Evolutionary conservation across 192 early-diverging fungal species (phyloP).

Genomic region (Umbelopsis vinacea): DNA sequence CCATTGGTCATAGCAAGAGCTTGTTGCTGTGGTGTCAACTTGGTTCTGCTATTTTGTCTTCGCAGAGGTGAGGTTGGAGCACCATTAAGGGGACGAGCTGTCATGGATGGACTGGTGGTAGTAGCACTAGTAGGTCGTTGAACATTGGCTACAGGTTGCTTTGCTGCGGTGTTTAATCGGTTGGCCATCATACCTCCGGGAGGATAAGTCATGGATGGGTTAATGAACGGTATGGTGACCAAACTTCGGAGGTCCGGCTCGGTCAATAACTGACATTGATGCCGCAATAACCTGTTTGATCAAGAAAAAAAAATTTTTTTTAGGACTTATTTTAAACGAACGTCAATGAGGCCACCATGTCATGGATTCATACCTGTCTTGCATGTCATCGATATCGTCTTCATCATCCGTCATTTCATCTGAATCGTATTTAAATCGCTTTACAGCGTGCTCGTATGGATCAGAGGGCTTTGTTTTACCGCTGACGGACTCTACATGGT

Average conservation of each 20-base stretch:
- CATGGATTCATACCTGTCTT: conserved; percentile 32
- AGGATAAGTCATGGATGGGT: conserved; percentile 25
- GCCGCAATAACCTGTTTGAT: conserved; percentile 27
- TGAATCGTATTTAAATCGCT: conserved; percentile 35
- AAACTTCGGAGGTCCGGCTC: conserved; percentile 37
- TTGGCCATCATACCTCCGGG: conserved; percentile 25
- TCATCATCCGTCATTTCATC: conserved; percentile 34
- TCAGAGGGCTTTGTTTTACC: conserved; percentile 24
- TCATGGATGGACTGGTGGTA: conserved; percentile 19
- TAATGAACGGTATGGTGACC: conserved; percentile 34
- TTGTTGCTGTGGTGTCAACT: conserved; percentile 37
- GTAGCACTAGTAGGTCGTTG: background rate
- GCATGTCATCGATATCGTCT: conserved; percentile 29
- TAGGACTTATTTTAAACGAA: background rate
- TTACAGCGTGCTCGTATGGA: background rate
- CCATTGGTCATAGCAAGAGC: conserved; percentile 38
- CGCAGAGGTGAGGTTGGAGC: conserved; percentile 19
- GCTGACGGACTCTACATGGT: background rate
- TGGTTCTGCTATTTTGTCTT: conserved; percentile 31
- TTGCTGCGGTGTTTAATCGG: conserved; percentile 1
- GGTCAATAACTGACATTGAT: conserved; percentile 28
- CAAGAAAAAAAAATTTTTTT: background rate
- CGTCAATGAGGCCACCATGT: background rate
- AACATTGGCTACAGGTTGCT: conserved; percentile 1
- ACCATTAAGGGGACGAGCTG: conserved; percentile 6